Percentiles rank a stretch among this genome's conserved stretches.
Conservation (phyloP, 768 basidiomycete species). For the Suillus alpinus region DNA sequence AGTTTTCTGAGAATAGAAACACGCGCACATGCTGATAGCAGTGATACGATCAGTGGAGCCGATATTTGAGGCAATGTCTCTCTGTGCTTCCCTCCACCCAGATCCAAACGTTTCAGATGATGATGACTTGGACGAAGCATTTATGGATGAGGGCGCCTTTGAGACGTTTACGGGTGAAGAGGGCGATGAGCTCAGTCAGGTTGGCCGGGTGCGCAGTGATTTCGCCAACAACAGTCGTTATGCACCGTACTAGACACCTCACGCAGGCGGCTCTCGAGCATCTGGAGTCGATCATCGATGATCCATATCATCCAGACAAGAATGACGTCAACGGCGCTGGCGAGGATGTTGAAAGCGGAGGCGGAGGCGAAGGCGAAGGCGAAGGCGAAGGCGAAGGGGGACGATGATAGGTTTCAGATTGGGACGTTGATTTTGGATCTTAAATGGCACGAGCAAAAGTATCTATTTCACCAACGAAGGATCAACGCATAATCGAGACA, state of each 20-base stretch:
- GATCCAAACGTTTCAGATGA: slow-evolving; percentile 48
- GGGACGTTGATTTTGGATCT: not conserved
- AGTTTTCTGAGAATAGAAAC: slow-evolving; percentile 27
- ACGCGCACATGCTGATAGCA: slow-evolving; percentile 4
- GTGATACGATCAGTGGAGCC: slow-evolving; percentile 55
- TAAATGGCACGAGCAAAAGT: not conserved
- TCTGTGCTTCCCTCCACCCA: slow-evolving; percentile 83
- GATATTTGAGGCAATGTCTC: slow-evolving; percentile 84
- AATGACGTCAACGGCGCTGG: slow-evolving; percentile 15
- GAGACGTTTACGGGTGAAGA: slow-evolving; percentile 55
- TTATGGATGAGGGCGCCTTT: slow-evolving; percentile 48
- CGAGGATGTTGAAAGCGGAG: slow-evolving; percentile 12
- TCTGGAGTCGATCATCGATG: slow-evolving; percentile 77
- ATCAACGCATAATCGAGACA: not conserved
- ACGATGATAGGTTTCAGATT: not conserved
- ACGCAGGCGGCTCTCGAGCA: slow-evolving; percentile 76
- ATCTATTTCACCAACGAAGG: not conserved
- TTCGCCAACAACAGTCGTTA: slow-evolving; percentile 74
- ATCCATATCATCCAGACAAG: slow-evolving; percentile 34
- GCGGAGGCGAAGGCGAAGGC: slow-evolving; percentile 12
- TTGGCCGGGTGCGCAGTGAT: slow-evolving; percentile 93
- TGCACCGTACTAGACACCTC: slow-evolving; percentile 75
- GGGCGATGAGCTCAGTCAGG: slow-evolving; percentile 75
- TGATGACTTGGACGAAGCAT: slow-evolving; percentile 51
- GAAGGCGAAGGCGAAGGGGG: slow-evolving; percentile 1